phyloP scores from a whole-genome alignment of 495 filamentous ascomycete genomes.

The Gamarada debralockiae region DNA sequence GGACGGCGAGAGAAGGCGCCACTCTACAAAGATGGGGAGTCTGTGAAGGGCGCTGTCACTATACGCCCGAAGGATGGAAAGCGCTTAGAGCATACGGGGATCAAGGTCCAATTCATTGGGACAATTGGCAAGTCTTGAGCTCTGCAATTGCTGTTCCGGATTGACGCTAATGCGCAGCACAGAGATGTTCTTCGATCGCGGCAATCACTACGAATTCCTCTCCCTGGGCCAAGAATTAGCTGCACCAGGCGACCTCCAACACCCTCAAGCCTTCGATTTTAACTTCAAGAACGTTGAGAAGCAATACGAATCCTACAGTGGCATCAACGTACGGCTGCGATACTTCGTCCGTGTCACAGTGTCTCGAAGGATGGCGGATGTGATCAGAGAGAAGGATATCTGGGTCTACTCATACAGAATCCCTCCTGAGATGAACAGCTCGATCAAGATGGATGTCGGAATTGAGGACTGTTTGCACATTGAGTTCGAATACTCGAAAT shows the following conservation, averaged over 20 bases:
- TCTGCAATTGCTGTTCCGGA: background rate
- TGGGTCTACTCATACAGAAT: slow-evolving; percentile 99
- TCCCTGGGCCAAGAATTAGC: slow-evolving; percentile 94
- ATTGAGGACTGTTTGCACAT: slow-evolving; percentile 99
- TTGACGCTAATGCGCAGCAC: slow-evolving; percentile 4
- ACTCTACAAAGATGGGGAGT: slow-evolving; percentile 97
- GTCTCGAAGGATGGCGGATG: slow-evolving; percentile 93
- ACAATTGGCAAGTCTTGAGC: slow-evolving; percentile 68
- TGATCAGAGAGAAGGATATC: slow-evolving; percentile 97
- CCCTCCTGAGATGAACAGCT: slow-evolving; percentile 95
- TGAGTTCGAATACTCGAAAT: slow-evolving; percentile 99
- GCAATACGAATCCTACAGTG: slow-evolving; percentile 99
- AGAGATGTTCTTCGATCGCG: slow-evolving; percentile 99
- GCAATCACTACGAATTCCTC: slow-evolving; percentile 99
- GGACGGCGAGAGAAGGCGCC: slow-evolving; percentile 93
- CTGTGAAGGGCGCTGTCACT: slow-evolving; percentile 91
- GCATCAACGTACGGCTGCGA: slow-evolving; percentile 97
- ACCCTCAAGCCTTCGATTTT: slow-evolving; percentile 98
- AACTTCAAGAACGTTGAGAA: slow-evolving; percentile 99
- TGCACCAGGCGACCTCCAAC: slow-evolving; percentile 93
- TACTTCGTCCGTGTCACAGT: slow-evolving; percentile 98
- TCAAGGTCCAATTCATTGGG: slow-evolving; percentile 99
- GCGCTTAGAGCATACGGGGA: slow-evolving; percentile 94
- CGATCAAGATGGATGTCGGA: slow-evolving; percentile 99
- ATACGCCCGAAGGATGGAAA: slow-evolving; percentile 98